Evolutionary conservation across 805 yeast genomes (phyloP).

Genomic region (Sugiyamaella boreocaroliniensis): DNA sequence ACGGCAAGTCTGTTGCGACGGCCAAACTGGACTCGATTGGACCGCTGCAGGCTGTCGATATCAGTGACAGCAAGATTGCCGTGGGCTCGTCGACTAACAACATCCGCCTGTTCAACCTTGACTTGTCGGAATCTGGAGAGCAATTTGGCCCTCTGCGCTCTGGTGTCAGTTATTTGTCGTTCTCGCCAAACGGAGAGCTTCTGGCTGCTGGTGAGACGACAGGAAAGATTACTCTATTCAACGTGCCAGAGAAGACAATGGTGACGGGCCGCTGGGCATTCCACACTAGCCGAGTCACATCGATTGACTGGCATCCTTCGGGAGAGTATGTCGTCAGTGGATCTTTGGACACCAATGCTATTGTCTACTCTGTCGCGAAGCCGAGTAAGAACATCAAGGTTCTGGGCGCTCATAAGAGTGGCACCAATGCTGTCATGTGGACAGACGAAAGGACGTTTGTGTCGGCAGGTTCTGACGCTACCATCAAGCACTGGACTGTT

Average conservation of each 20-base stretch:
- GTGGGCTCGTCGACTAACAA: constrained; percentile 43
- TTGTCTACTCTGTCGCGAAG: constrained; percentile 68
- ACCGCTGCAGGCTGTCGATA: constrained; percentile 38
- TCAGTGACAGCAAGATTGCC: constrained; percentile 40
- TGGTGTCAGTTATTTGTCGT: constrained; percentile 53
- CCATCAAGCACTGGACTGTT: constrained; percentile 64
- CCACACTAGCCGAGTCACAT: constrained; percentile 76
- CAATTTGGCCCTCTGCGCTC: constrained; percentile 43
- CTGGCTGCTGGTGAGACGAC: constrained; percentile 81
- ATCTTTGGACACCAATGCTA: constrained; percentile 76
- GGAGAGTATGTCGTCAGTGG: constrained; percentile 70
- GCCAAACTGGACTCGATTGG: constrained; percentile 35
- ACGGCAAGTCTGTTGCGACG: constrained; percentile 23
- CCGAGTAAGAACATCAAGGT: constrained; percentile 72
- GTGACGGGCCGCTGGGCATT: constrained; percentile 89
- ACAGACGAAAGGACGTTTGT: constrained; percentile 41
- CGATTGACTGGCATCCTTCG: constrained; percentile 73
- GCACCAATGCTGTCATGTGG: constrained; percentile 76
- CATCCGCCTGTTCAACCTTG: constrained; percentile 37
- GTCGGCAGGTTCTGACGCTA: constrained; percentile 76
- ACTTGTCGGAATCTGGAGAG: constrained; percentile 25
- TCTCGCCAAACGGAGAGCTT: constrained; percentile 62
- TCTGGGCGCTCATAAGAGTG: constrained; percentile 81
- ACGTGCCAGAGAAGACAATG: constrained; percentile 45
- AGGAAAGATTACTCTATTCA: constrained; percentile 79